Evolutionary conservation across 352 stramenopile genomes (phyloP), one percentile per base, ranked within the genome.

Genomic region (Nothophytophthora sp.): DNA sequence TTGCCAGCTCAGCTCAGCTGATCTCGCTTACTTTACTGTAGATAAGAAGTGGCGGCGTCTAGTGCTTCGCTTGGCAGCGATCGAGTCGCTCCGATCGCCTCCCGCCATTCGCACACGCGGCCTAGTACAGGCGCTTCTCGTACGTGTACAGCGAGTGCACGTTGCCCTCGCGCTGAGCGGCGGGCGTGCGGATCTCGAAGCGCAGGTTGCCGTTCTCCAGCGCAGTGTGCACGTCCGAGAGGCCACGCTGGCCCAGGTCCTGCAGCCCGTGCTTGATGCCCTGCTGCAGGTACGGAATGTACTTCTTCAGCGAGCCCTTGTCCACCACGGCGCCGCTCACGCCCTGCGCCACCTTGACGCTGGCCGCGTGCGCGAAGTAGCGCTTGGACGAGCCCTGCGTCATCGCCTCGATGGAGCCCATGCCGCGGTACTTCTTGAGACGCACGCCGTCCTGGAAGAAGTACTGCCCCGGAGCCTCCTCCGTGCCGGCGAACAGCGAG

Each of bases 401-500:
- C 97, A 99, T 99, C 38, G 98, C 97, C 71, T 99, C 98, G 22
- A 99, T 91, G 47, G 93, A 99, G 45, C 97, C 97, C 98, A 99
- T 99, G 55, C 98, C 98, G 63, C 97, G 92, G 83, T 99, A 99
- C 69, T 98, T 97, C 79, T 99, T 99, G 25, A 99, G 79, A 49
- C 98, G 95, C 50, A 99, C 97, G 35, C 98, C 98, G 70, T 99
- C 97, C 83, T 99, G 97, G 81, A 99, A 99, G 70, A 99, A 99
- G 81, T 99, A 99, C 70, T 99, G 96, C 23, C 98, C 98, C 4
- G 98, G 98, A 22, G 97, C 93, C 73, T 99, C 98, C 61, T 99
- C 97, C 3, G 97, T 99, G 43, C 98, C 98, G 19, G 98, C 98
- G 53, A 99, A 97, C 67, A 99, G 98, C 60, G 92, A 98, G 29